phyloP scores from a whole-genome alignment of 2,329 filamentous ascomycete genomes.

The Immersiporthe knoxdaviesiana region DNA sequence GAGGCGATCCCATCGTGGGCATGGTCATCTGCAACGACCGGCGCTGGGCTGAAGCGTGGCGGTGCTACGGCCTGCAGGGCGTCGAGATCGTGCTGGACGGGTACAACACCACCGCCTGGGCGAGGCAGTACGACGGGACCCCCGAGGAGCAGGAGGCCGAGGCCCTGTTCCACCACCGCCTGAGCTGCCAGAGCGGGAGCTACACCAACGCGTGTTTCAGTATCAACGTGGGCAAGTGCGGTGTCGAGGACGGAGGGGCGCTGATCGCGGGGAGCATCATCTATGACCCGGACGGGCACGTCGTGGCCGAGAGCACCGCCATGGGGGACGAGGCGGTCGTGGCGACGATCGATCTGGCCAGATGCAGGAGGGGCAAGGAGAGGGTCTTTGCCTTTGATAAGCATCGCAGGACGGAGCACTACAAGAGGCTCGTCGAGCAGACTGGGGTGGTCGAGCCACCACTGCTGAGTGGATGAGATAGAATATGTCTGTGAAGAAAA shows the following conservation, averaged over 20 bases:
- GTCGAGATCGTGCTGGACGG: slow-evolving; percentile 42
- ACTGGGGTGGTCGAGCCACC: slow-evolving; percentile 41
- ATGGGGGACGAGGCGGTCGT: slow-evolving; percentile 54
- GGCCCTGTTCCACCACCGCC: slow-evolving; percentile 55
- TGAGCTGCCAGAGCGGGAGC: slow-evolving; percentile 55
- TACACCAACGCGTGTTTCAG: slow-evolving; percentile 58
- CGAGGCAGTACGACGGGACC: slow-evolving; percentile 45
- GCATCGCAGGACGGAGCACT: slow-evolving; percentile 49
- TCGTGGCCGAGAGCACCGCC: slow-evolving; percentile 53
- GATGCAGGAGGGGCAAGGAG: slow-evolving; percentile 52
- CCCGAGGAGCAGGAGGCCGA: slow-evolving; percentile 48
- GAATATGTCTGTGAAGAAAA: background rate
- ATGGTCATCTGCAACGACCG: slow-evolving; percentile 62
- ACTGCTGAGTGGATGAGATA: slow-evolving; percentile 26
- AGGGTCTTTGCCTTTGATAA: slow-evolving; percentile 51
- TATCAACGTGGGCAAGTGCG: slow-evolving; percentile 53
- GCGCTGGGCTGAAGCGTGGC: slow-evolving; percentile 58
- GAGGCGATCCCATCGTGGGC: slow-evolving; percentile 55
- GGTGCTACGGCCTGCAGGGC: slow-evolving; percentile 52
- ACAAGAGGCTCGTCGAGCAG: slow-evolving; percentile 45
- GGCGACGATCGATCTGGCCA: slow-evolving; percentile 52
- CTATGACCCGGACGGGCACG: slow-evolving; percentile 44
- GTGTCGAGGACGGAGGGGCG: slow-evolving; percentile 46
- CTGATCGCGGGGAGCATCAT: slow-evolving; percentile 28
- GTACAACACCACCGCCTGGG: slow-evolving; percentile 55